Evolutionary conservation across 2,329 filamentous ascomycete species (phyloP).

Genomic region (Aspergillus thermomutatus): DNA sequence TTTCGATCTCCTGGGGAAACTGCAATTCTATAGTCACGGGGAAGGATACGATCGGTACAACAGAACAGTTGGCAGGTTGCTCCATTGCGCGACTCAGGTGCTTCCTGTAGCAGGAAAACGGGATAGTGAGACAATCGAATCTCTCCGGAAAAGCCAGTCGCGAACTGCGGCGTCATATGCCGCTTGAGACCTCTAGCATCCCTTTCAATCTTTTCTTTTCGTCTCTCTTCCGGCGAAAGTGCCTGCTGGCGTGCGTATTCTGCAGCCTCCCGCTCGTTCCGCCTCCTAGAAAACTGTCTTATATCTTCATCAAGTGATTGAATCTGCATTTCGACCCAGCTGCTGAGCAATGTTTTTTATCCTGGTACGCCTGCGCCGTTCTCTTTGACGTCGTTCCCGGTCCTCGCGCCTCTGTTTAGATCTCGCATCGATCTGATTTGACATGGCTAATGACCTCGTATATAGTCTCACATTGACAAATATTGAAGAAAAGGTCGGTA

Average conservation of each 20-base stretch:
- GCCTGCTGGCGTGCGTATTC: slow-evolving; percentile 1
- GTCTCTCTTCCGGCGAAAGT: slow-evolving; percentile 7
- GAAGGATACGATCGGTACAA: slow-evolving; percentile 4
- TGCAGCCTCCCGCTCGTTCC: not conserved
- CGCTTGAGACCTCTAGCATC: not conserved
- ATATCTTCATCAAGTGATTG: too few species aligned
- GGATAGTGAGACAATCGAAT: slow-evolving; percentile 4
- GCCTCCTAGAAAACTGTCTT: too few species aligned
- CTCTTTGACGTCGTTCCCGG: too few species aligned
- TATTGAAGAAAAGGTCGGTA: too few species aligned
- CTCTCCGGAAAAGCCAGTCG: not conserved
- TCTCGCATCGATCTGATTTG: too few species aligned
- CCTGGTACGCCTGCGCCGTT: too few species aligned
- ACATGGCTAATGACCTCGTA: too few species aligned
- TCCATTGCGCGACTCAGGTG: slow-evolving; percentile 6
- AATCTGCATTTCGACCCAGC: too few species aligned
- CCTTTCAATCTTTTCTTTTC: slow-evolving; percentile 4
- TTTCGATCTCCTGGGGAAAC: slow-evolving; percentile 6
- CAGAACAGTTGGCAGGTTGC: slow-evolving; percentile 2
- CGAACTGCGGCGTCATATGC: slow-evolving; percentile 5
- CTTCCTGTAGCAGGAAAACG: slow-evolving; percentile 6
- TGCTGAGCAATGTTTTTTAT: too few species aligned
- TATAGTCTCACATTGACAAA: too few species aligned
- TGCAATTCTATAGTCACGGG: slow-evolving; percentile 10
- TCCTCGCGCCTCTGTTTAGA: too few species aligned